Base-by-base conservation (phyloP, 2,329 filamentous ascomycete species). In the Plectosphaerella cucumerina region DNA sequence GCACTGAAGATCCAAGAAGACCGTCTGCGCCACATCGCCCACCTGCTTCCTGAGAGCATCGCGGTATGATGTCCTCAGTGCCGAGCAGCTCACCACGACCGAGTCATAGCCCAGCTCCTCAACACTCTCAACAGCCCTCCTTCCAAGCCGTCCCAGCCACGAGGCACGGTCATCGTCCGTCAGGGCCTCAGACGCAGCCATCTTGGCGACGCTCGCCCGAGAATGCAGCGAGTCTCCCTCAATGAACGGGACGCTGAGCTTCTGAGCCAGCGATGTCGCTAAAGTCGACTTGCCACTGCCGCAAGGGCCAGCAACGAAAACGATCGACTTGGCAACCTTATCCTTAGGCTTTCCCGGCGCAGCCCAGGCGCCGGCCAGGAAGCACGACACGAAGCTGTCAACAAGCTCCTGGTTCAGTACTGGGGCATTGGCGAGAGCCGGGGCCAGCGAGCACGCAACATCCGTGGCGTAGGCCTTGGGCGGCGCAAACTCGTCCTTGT, bases 401-500 rank as follows among this genome's bases (percentile, higher is more conserved):
- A 68, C 65, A 1, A 65, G 55, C 6, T 53, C 51, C 35, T 60
- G 59, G 26, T 63, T 72, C 51, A 69, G 51, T 8, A 60, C 56
- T 3, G 59, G 68, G 42, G 64, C 66, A 59, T 54, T 67, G 51
- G 54, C 76, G 65, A 63, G 72, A 68, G 63, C 72, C 62, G 64
- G 57, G 0, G 77, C 80, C 31, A 75, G 67, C 37, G 72, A 69
- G 46, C 65, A 60, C 1, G 68, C 65, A 2, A 53, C 62, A 1
- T 62, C 72, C 50, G 71, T 74, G 2, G 62, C 55, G 53, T 73
- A 76, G 3, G 54, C 35, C 60, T 76, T 76, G 50, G 65, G 65
- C 34, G 71, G 64, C 5, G 70, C 66, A 52, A 76, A 76, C 46
- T 77, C 73, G 3, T 69, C 66, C 37, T 73, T 80, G 59, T 61